A percentile compares a stretch with the other conserved stretches of the same genome.
Evolutionary conservation across 768 basidiomycete species (phyloP).

Genomic region (Russula sp.): DNA sequence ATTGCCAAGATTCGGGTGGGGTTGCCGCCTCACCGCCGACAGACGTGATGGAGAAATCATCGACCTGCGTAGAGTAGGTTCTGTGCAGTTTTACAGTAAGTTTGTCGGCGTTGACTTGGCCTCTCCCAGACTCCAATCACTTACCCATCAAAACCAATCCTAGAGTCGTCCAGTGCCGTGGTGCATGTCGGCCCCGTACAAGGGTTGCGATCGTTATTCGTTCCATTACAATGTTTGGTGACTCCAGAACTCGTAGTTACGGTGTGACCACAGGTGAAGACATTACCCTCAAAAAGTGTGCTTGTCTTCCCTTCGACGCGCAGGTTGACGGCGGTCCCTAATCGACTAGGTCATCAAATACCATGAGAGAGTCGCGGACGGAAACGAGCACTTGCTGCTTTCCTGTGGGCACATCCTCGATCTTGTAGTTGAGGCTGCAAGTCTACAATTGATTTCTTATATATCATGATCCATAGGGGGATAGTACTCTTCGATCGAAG

Average conservation of each 20-base stretch:
- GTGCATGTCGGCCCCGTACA: constrained; percentile 36
- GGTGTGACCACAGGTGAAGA: neutral
- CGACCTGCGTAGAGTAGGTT: neutral
- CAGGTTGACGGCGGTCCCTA: neutral
- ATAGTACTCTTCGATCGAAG: too few relatives aligned
- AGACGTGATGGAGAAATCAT: neutral
- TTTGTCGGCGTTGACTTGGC: neutral
- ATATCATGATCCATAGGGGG: too few relatives aligned
- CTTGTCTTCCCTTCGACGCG: neutral
- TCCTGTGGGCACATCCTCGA: neutral
- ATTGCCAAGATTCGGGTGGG: neutral
- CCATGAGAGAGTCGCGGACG: too few relatives aligned
- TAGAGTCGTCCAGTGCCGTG: constrained; percentile 38
- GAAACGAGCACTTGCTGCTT: neutral
- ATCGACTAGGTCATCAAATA: neutral
- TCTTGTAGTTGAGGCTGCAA: neutral
- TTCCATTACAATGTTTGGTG: constrained; percentile 39
- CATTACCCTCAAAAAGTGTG: neutral
- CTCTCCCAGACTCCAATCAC: neutral
- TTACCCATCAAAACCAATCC: neutral
- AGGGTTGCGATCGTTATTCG: constrained; percentile 31
- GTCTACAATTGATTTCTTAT: neutral
- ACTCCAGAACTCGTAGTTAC: constrained; percentile 35
- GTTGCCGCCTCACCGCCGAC: neutral
- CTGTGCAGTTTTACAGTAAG: neutral